A percentile compares a stretch with the other conserved stretches of the same genome.
Conservation (phyloP, 208 protist genomes). For the Crithidia fasciculata region DNA sequence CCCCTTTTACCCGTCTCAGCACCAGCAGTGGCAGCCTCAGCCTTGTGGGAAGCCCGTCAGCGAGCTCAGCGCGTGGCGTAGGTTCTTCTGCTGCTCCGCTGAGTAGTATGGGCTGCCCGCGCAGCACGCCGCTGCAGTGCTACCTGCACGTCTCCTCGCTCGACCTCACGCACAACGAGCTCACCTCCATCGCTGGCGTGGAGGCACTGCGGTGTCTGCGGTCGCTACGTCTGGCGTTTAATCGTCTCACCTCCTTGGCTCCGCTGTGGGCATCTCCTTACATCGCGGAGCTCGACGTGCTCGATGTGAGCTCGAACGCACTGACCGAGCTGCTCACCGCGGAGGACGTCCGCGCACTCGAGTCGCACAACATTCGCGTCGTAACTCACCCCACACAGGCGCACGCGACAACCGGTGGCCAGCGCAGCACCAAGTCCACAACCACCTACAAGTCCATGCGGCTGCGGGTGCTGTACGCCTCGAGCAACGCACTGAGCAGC, state of each 20-base stretch:
- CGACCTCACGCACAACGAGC: conserved; percentile 64
- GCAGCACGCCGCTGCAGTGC: conserved; percentile 26
- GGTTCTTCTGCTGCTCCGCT: no score
- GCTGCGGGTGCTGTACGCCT: conserved; percentile 58
- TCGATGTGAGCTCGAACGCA: conserved; percentile 69
- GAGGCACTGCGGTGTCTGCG: conserved; percentile 48
- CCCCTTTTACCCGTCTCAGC: background rate
- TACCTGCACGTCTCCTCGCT: conserved; percentile 56
- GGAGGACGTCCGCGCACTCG: conserved; percentile 28
- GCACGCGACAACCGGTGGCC: background rate
- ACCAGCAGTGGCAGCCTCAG: background rate
- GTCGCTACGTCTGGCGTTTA: conserved; percentile 61
- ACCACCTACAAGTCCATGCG: conserved; percentile 18
- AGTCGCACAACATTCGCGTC: conserved; percentile 10
- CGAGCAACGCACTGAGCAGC: conserved; percentile 42
- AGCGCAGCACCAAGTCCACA: conserved; percentile 8
- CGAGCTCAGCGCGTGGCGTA: no score
- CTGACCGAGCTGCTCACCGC: conserved; percentile 40
- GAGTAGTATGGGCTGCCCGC: background rate
- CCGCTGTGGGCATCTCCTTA: conserved; percentile 53
- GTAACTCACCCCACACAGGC: conserved; percentile 27
- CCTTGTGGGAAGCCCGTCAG: background rate
- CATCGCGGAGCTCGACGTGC: conserved; percentile 49
- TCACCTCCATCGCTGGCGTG: conserved; percentile 56
- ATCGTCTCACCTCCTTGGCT: conserved; percentile 51